Evolutionary conservation across 2,329 filamentous ascomycete genomes (phyloP), one percentile per base, ranked within the genome.

Genomic region (Colletotrichum sp.): DNA sequence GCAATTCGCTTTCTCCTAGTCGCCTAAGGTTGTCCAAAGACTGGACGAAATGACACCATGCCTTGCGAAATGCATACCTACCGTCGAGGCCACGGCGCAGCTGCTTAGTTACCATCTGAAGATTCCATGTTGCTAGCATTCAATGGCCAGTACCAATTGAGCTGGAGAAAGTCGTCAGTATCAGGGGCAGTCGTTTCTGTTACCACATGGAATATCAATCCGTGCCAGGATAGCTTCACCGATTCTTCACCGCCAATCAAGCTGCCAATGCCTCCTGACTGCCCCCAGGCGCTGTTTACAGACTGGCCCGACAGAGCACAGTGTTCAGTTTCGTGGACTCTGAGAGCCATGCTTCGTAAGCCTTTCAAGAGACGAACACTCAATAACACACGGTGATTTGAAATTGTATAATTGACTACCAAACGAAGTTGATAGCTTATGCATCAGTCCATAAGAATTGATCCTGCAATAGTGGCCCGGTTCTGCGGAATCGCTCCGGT

Each of bases 161-260:
- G 21, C 55, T 10, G 24, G 8, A 58, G 24, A 58, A 28, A 16
- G 18, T 21, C 9, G 7, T 7, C n/a, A 24, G n/a, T 58, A n/a
- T 81, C 2, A 10, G 78, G 43, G n/a, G 43, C 43, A 52, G 10
- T 24, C 1, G 78, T 77, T 2, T 68, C 78, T 5, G 43, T 79
- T 7, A 66, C 78, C 1, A 78, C 78, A 2, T 80, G 78, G 28
- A 30, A 58, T 58, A 58, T 6, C 24, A 15, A 58, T 30, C 24
- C 55, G 8, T 58, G 26, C 55, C 55, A 10, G 24, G 16, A 16
- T 58, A n/a, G 28, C 9, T 30, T 62, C 12, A n/a, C 26, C 28
- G 18, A 30, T 12, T 32, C 16, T 26, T 62, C 58, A 62, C 58
- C 28, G 58, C 58, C 18, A 32, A 8, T 62, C n/a, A 62, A 62